Evolutionary conservation across 1,139 yeast species (phyloP).

Genomic region (Kodamaea fungicola): DNA sequence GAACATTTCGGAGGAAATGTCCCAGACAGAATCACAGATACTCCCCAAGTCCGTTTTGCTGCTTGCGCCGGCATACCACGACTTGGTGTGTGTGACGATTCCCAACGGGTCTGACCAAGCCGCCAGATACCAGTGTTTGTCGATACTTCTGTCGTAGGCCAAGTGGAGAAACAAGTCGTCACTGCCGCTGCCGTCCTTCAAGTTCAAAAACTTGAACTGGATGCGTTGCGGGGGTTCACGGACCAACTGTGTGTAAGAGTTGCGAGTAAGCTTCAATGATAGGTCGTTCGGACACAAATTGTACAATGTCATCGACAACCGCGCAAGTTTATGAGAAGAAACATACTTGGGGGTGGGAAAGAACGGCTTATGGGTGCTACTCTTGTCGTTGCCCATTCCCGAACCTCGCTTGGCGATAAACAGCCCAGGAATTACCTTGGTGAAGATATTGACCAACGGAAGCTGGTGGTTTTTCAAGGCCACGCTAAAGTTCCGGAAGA

Average conservation of each 20-base stretch:
- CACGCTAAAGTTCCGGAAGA: slow-evolving; percentile 47
- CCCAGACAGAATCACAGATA: slow-evolving; percentile 41
- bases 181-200: slow-evolving; percentile 24
- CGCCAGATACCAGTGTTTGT: slow-evolving; percentile 79
- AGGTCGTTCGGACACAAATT: slow-evolving; percentile 47
- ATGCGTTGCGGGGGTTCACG: slow-evolving; percentile 45
- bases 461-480: slow-evolving; percentile 36
- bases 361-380: slow-evolving; percentile 15
- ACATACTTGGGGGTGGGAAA: slow-evolving; percentile 28
- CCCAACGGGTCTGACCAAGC: slow-evolving; percentile 92
- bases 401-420: slow-evolving; percentile 33
- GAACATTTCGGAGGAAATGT: slow-evolving; percentile 35
- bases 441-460: slow-evolving; percentile 45
- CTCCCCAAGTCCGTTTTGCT: slow-evolving; percentile 26
- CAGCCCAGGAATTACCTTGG: slow-evolving; percentile 57
- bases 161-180: slow-evolving; percentile 82
- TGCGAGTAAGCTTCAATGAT: slow-evolving; percentile 3
- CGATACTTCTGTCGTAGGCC: slow-evolving; percentile 79
- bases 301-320: slow-evolving; percentile 60
- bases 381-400: neutral
- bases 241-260: slow-evolving; percentile 40
- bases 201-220: slow-evolving; percentile 48
- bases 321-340: slow-evolving; percentile 46
- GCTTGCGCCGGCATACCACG: slow-evolving; percentile 46
- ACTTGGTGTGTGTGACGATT: slow-evolving; percentile 54